Percentiles rank a stretch among this genome's conserved stretches.
Conservation (phyloP, 108 stramenopile genomes). For the Nitzschia sp. region DNA sequence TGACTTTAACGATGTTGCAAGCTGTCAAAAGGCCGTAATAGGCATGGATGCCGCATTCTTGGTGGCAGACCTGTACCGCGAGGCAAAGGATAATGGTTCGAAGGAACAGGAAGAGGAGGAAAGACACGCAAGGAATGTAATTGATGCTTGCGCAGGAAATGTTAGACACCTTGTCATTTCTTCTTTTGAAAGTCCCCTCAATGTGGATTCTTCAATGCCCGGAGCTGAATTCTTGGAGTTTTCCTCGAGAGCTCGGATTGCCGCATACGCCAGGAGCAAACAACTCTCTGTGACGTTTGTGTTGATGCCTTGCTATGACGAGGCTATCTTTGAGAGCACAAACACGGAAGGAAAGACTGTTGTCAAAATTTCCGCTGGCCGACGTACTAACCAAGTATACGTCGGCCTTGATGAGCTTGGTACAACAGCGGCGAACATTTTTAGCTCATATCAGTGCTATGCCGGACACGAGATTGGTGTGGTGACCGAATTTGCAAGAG, state of each 20-base stretch:
- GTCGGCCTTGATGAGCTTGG: constrained; percentile 67
- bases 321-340: constrained; percentile 26
- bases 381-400: constrained; percentile 28
- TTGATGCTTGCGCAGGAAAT: constrained; percentile 62
- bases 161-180: constrained; percentile 58
- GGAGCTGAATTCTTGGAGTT: constrained; percentile 23
- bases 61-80: constrained; percentile 42
- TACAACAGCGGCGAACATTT: constrained; percentile 57
- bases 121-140: constrained; percentile 40
- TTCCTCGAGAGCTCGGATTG: constrained; percentile 46
- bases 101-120: constrained; percentile 35
- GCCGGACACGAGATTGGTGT: constrained; percentile 65
- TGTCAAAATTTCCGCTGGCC: constrained; percentile 17
- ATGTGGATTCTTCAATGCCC: constrained; percentile 7
- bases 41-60: constrained; percentile 60
- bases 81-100: neutral
- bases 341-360: constrained; percentile 16
- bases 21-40: constrained; percentile 38
- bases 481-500: constrained; percentile 50
- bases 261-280: constrained; percentile 60
- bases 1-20: constrained; percentile 40
- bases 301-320: constrained; percentile 59
- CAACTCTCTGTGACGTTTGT: constrained; percentile 53
- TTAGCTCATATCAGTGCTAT: constrained; percentile 58
- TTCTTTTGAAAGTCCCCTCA: constrained; percentile 36